Evolutionary conservation across 2,329 filamentous ascomycete genomes (phyloP).

Genomic region (Colletotrichum horii): DNA sequence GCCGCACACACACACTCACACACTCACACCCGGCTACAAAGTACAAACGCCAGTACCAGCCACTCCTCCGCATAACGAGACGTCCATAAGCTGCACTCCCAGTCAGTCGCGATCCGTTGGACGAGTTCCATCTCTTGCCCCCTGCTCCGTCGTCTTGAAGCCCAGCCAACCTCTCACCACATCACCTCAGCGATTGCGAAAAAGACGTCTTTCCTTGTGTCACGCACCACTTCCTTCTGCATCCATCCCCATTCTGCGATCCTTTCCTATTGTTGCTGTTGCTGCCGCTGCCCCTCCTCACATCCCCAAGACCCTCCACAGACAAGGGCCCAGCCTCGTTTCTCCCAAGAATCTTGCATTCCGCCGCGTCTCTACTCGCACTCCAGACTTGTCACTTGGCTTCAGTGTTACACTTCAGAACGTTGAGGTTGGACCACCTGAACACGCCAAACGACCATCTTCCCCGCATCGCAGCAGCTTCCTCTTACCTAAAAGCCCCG

Average conservation of each 20-base stretch:
- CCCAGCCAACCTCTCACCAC: not conserved
- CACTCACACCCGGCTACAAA: not conserved
- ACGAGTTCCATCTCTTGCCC: not conserved
- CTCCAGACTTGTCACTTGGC: constrained; percentile 16
- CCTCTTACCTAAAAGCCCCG: constrained; percentile 51
- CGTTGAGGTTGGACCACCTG: constrained; percentile 21
- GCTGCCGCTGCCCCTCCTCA: not conserved
- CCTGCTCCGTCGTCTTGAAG: not conserved
- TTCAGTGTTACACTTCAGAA: constrained; percentile 4
- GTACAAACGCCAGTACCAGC: not conserved
- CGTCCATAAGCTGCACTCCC: not conserved
- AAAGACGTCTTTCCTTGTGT: constrained; percentile 21
- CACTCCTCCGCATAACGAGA: constrained; percentile 3
- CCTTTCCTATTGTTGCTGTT: not conserved
- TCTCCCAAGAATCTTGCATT: constrained; percentile 1
- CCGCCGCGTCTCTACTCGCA: constrained; percentile 12
- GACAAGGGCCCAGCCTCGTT: not conserved
- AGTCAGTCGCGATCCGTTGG: not conserved
- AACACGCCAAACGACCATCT: constrained; percentile 29
- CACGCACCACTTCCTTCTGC: constrained; percentile 28
- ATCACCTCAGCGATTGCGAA: constrained; percentile 23
- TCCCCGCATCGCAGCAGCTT: constrained; percentile 47
- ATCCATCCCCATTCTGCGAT: not conserved
- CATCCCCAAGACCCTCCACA: not conserved
- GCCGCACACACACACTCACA: constrained; percentile 15